A percentile compares a stretch with the other conserved stretches of the same genome.
These are phyloP conservation scores for Cordyceps pruinosa DNA, from an alignment of 2,329 filamentous ascomycete genomes.

Conservation along the genomic window DNA sequence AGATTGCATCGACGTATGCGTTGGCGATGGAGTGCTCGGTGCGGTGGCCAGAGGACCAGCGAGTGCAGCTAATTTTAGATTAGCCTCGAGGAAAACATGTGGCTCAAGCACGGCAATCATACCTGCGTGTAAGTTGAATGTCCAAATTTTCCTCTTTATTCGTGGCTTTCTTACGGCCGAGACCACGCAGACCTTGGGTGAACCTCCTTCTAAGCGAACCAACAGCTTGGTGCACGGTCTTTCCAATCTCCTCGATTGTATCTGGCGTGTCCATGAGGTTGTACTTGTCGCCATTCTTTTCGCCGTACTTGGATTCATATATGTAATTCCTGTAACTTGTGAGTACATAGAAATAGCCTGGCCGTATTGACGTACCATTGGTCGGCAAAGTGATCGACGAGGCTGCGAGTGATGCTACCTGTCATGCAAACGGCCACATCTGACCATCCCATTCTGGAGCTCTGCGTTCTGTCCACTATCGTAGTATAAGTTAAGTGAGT, in stretches of 20 bases:
- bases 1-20: slow-evolving; percentile 70
- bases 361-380: slow-evolving; percentile 51
- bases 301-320: slow-evolving; percentile 69
- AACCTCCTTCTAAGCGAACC: slow-evolving; percentile 40
- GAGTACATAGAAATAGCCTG: background rate
- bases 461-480: slow-evolving; percentile 65
- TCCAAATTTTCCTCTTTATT: slow-evolving; percentile 23
- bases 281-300: slow-evolving; percentile 23
- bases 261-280: slow-evolving; percentile 13
- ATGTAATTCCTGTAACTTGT: slow-evolving; percentile 63
- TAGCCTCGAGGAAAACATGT: background rate
- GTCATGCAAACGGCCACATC: slow-evolving; percentile 73
- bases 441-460: slow-evolving; percentile 87
- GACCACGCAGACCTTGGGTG: slow-evolving; percentile 31
- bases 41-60: slow-evolving; percentile 46
- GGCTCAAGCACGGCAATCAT: slow-evolving; percentile 1
- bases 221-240: slow-evolving; percentile 25
- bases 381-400: slow-evolving; percentile 73
- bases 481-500: background rate
- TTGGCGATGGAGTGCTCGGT: slow-evolving; percentile 75
- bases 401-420: slow-evolving; percentile 67
- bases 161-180: slow-evolving; percentile 29
- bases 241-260: background rate
- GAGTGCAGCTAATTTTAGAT: slow-evolving; percentile 31
- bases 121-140: slow-evolving; percentile 49